Percentiles rank a stretch among this genome's conserved stretches.
Conservation (phyloP, 2,329 filamentous ascomycete genomes). For the Alternaria atra region DNA sequence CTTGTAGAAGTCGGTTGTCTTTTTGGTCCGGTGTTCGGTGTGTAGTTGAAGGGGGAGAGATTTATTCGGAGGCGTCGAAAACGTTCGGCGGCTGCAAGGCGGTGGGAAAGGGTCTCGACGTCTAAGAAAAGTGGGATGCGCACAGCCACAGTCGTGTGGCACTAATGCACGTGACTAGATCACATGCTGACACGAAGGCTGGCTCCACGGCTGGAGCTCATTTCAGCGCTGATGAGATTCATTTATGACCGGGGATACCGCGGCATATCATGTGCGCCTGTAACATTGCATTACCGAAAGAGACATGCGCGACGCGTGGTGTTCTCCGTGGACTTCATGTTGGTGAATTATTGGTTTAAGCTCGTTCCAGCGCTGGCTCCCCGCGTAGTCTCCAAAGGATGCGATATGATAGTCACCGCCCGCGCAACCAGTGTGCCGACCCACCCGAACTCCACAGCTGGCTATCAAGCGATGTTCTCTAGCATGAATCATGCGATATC, state of each 20-base stretch:
- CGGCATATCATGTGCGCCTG: not conserved
- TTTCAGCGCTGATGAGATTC: not conserved
- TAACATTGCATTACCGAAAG: not conserved
- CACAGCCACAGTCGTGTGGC: constrained; percentile 14
- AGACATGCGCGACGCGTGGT: not conserved
- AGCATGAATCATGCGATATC: constrained; percentile 11
- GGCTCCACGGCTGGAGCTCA: not conserved
- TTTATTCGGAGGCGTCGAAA: constrained; percentile 28
- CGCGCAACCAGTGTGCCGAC: constrained; percentile 14
- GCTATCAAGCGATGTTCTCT: constrained; percentile 9
- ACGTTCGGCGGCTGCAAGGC: constrained; percentile 27
- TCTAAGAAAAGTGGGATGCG: constrained; percentile 25
- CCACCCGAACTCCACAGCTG: constrained; percentile 18
- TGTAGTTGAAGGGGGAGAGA: constrained; percentile 12
- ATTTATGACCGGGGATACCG: not conserved
- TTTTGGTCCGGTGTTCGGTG: not conserved
- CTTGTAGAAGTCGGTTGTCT: constrained; percentile 29
- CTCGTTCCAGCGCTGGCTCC: constrained; percentile 5
- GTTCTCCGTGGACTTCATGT: not conserved
- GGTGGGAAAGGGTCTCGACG: constrained; percentile 29
- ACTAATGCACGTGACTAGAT: not conserved
- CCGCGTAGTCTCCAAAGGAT: constrained; percentile 5
- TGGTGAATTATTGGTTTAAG: constrained; percentile 8
- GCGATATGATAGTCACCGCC: constrained; percentile 10
- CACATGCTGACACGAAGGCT: not conserved